A percentile compares a stretch with the other conserved stretches of the same genome.
Evolutionary conservation across 768 basidiomycete genomes (phyloP).

Genomic region (Mycena vulgaris): DNA sequence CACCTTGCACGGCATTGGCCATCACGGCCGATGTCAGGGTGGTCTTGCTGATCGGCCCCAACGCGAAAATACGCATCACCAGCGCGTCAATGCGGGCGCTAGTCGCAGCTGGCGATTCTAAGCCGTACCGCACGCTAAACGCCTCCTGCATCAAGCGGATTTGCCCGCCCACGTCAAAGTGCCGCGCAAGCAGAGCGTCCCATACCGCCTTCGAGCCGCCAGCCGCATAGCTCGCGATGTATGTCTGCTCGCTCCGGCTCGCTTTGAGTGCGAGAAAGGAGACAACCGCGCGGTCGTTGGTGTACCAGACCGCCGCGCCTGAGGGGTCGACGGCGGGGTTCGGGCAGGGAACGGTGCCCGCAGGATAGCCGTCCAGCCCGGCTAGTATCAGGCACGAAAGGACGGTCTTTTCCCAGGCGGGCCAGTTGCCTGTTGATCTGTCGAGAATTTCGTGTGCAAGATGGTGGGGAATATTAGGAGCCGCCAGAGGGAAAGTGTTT

Average conservation of each 20-base stretch:
- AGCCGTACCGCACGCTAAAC: conserved; percentile 27
- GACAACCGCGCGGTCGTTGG: conserved; percentile 28
- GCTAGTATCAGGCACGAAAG: conserved; percentile 21
- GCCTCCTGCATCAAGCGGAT: conserved; percentile 27
- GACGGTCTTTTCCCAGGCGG: conserved; percentile 23
- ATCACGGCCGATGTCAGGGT: conserved; percentile 24
- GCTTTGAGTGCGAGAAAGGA: conserved; percentile 22
- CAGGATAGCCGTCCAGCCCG: conserved; percentile 14
- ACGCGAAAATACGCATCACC: conserved; percentile 15
- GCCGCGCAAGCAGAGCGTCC: conserved; percentile 26
- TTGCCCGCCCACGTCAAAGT: conserved; percentile 18
- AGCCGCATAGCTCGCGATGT: conserved; percentile 10
- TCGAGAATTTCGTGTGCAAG: conserved; percentile 21
- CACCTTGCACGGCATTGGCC: conserved; percentile 33
- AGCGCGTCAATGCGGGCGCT: conserved; percentile 32
- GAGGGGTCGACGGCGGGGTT: conserved; percentile 13
- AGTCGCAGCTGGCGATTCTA: conserved; percentile 15
- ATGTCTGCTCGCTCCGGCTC: conserved; percentile 26
- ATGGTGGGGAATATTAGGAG: conserved; percentile 23
- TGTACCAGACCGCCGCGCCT: conserved; percentile 20
- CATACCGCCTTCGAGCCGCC: conserved; percentile 20
- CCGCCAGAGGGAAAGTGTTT: background rate
- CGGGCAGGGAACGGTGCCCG: conserved; percentile 15
- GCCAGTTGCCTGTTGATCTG: conserved; percentile 26
- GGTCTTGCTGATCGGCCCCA: conserved; percentile 26